Evolutionary conservation across 441 rosid genomes (phyloP), one percentile per base, ranked within the genome.

Genomic region (Gossypium gossypioides): DNA sequence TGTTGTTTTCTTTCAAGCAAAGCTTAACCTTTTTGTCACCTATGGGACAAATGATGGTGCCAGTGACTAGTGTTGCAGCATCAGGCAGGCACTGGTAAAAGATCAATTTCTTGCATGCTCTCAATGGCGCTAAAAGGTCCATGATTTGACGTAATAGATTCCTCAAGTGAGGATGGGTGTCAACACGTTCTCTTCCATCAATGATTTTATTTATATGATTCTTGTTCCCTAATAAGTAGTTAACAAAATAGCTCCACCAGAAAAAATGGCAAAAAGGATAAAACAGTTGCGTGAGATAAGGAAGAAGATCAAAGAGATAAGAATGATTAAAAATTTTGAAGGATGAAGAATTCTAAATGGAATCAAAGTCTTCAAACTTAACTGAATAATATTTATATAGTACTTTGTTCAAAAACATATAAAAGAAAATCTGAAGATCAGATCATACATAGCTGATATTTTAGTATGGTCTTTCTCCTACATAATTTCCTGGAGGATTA

Each of bases 381-480:
- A 34, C 50, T n/a, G 67, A 62, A 37, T 25, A 10, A 37, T 18
- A 52, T 16, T 7, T 9, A 40, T 40, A 40, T 40, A 2, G 13
- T 40, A 40, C 46, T 40, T 40, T 40, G 18, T 32, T 62, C 67
- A 34, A 16, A 34, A 34, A 62, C 57, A 51, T 51, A 51, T 15
- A 51, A 51, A 51, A 19, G 32, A 40, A 55, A 10, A 2, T 21
- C 32, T 2, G 5, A 40, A 9, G 68, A 48, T 29, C 19, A 63
- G 48, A 29, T 5, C 37, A 19, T 13, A 61, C n/a, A 61, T 40
- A 40, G 6, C 6, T 5, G n/a, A 40, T 40, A 19, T 7, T 63
- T 50, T 63, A 93, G 57, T 91, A 93, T 0, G 94, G 97, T 34
- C 87, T 86, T 76, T 93, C 89, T 13, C 97, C 96, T 37, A 84